Conservation (phyloP, 768 basidiomycete genomes). For the Boletus tomentosulus region DNA sequence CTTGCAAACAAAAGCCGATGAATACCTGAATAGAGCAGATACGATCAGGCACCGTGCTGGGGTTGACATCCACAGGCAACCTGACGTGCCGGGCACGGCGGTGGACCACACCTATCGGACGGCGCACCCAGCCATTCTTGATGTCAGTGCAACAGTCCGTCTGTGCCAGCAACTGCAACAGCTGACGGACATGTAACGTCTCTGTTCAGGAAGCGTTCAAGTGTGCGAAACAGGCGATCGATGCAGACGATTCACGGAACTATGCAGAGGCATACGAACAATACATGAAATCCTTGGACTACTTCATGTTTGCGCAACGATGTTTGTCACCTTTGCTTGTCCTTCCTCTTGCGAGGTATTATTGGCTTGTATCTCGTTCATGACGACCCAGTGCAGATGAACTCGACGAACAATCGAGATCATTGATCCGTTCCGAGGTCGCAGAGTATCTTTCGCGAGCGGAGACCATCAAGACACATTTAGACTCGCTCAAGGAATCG, state of each 20-base stretch:
- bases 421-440: slow-evolving; percentile 79
- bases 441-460: slow-evolving; percentile 86
- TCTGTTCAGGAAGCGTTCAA: slow-evolving; percentile 66
- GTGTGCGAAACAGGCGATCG: slow-evolving; percentile 84
- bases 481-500: slow-evolving; percentile 29
- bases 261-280: slow-evolving; percentile 92
- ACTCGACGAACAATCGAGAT: slow-evolving; percentile 87
- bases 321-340: slow-evolving; percentile 42
- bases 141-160: slow-evolving; percentile 6
- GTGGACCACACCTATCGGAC: background rate
- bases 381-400: slow-evolving; percentile 40
- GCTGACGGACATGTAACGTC: background rate
- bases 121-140: slow-evolving; percentile 11
- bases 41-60: background rate
- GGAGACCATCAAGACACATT: slow-evolving; percentile 82
- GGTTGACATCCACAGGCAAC: background rate
- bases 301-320: slow-evolving; percentile 95
- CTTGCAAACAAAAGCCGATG: slow-evolving; percentile 16
- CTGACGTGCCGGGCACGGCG: background rate
- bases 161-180: background rate
- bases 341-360: background rate
- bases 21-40: slow-evolving; percentile 19
- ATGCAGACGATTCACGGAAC: slow-evolving; percentile 84
- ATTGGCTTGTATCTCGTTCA: slow-evolving; percentile 6
- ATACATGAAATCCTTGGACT: slow-evolving; percentile 91